Base-by-base conservation (phyloP, 2,329 filamentous ascomycete genomes). In the Aspergillus latus region DNA sequence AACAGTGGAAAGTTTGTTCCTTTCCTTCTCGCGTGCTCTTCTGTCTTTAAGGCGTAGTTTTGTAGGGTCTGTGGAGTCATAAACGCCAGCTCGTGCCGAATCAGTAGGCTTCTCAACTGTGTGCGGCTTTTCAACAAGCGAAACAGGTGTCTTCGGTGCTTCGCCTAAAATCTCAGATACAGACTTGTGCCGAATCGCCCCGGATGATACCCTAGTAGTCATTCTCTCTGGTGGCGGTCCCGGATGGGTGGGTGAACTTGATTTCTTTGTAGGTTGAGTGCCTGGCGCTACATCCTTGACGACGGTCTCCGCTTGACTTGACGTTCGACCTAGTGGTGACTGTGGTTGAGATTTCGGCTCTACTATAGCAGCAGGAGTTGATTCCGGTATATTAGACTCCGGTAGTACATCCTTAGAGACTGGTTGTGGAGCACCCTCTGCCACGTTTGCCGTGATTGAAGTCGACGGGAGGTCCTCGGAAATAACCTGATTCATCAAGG, bases 81-180 rank as follows among this genome's bases (percentile, higher is more conserved):
- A 54, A 9, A 42, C 42, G 7, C 60, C 62, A 47, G 48, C 40
- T 32, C 52, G 58, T 48, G 52, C 9, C 28, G 63, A 59, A n/a
- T 74, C 72, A 8, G 64, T 54, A 37, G 64, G 59, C 30, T 64
- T 66, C 53, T 69, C 72, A 10, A 77, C 73, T 5, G 70, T 49
- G 8, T 66, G 61, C 34, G 62, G 61, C 55, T 70, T 74, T 13
- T 80, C 78, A 6, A 68, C 49, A 32, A 69, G 64, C 42, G 69
- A 60, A 40, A 68, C 68, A 42, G 67, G 62, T 37, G 70, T 65
- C 61, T 75, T 70, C 40, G 83, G 78, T 15, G 79, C 80, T 57
- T 84, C 85, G 51, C 84, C 86, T 5, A 90, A 77, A 42, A 90
- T 88, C 69, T 90, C 88, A 15, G 84, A 87, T 4, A 89, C 86